A percentile compares a stretch with the other conserved stretches of the same genome.
Evolutionary conservation across 805 yeast genomes (phyloP).

Genomic region (Wickerhamiella slavikovae): DNA sequence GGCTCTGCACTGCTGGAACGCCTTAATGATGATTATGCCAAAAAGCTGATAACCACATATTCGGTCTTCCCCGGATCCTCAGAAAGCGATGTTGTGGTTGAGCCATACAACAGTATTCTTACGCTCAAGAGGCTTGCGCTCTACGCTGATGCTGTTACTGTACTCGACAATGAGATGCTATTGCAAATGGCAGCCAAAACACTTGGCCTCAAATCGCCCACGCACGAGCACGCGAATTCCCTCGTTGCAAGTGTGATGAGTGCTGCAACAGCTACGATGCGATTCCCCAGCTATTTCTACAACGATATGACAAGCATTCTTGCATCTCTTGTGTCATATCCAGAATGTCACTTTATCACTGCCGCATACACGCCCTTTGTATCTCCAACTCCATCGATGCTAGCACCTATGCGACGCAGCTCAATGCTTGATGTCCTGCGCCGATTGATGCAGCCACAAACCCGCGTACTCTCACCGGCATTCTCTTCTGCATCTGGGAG

Average conservation of each 20-base stretch:
- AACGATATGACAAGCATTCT: conserved; percentile 64
- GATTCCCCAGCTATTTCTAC: conserved; percentile 86
- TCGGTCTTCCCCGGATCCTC: conserved; percentile 67
- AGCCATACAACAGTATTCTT: conserved; percentile 79
- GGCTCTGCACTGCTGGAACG: conserved; percentile 69
- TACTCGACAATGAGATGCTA: conserved; percentile 78
- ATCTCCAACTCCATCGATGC: conserved; percentile 35
- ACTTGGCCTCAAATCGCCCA: conserved; percentile 35
- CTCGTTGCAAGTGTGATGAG: conserved; percentile 71
- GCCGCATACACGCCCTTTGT: conserved; percentile 64
- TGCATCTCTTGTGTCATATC: conserved; percentile 69
- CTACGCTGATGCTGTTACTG: conserved; percentile 69
- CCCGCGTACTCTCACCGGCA: conserved; percentile 40
- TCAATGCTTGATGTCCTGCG: conserved; percentile 73
- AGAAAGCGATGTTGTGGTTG: conserved; percentile 92
- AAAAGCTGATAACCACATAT: conserved; percentile 66
- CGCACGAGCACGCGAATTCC: conserved; percentile 65
- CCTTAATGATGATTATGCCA: conserved; percentile 60
- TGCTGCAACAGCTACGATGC: conserved; percentile 62
- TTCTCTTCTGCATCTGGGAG: conserved; percentile 22
- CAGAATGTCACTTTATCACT: conserved; percentile 53
- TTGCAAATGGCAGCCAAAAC: conserved; percentile 47
- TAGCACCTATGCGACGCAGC: conserved; percentile 40
- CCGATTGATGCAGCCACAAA: conserved; percentile 58
- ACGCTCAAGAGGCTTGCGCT: conserved; percentile 68